Evolutionary conservation across 2,329 filamentous ascomycete genomes (phyloP).

Genomic region (Blumeria hordei): DNA sequence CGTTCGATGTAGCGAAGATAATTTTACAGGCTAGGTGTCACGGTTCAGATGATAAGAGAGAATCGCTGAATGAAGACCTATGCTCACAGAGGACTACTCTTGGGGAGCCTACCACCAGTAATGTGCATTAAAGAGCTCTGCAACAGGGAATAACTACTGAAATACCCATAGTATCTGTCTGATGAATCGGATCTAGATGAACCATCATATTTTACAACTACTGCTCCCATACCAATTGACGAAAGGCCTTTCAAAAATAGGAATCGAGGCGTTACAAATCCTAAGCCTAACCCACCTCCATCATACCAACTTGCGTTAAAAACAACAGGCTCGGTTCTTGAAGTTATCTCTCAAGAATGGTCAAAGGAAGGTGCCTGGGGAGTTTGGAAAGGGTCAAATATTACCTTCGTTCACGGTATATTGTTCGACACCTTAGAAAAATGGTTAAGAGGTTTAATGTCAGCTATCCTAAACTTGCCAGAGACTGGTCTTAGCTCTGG

Average conservation of each 20-base stretch:
- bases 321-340: constrained; percentile 57
- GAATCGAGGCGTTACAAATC: constrained; percentile 7
- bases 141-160: constrained; percentile 1
- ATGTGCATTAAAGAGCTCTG: too few relatives aligned
- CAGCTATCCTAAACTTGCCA: constrained; percentile 71
- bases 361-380: constrained; percentile 73
- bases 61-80: not conserved
- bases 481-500: constrained; percentile 42
- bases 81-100: not conserved
- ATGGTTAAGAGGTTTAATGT: constrained; percentile 77
- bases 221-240: constrained; percentile 19
- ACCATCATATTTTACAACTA: constrained; percentile 60
- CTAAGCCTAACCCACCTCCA: constrained; percentile 15
- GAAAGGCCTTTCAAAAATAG: constrained; percentile 12
- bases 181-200: constrained; percentile 58
- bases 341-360: constrained; percentile 75
- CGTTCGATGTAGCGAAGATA: constrained; percentile 91
- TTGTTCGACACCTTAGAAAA: constrained; percentile 71
- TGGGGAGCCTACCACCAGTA: too few relatives aligned
- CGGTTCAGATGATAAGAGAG: constrained; percentile 9
- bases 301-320: constrained; percentile 45
- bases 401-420: constrained; percentile 76
- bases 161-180: constrained; percentile 19
- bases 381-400: constrained; percentile 84
- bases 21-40: constrained; percentile 55